A percentile compares a stretch with the other conserved stretches of the same genome.
phyloP scores from a whole-genome alignment of 2,329 filamentous ascomycete species.

The Dactylellina haptotyla region DNA sequence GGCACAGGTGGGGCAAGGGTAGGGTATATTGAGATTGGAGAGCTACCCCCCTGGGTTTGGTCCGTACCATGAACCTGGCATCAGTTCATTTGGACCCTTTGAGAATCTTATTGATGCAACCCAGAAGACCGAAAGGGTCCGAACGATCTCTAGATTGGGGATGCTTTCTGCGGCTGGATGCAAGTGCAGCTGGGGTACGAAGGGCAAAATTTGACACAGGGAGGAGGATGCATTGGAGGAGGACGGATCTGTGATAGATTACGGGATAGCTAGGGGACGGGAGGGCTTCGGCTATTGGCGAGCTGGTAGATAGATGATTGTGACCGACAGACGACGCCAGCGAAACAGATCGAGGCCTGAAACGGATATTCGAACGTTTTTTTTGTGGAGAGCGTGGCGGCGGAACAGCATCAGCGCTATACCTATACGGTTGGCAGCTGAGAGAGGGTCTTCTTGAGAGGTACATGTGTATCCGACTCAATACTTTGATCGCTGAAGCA shows the following conservation, averaged over 20 bases:
- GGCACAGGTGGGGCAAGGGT: background rate
- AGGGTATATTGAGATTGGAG: slow-evolving; percentile 7
- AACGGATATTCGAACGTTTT: too few species aligned
- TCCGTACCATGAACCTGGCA: slow-evolving; percentile 3
- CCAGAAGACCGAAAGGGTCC: too few species aligned
- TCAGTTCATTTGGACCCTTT: background rate
- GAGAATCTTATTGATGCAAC: too few species aligned
- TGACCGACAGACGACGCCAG: too few species aligned
- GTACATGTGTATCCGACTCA: too few species aligned
- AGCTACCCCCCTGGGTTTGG: slow-evolving; percentile 7
- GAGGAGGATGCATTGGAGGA: too few species aligned
- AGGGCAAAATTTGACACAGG: background rate
- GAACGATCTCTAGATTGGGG: background rate
- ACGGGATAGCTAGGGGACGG: background rate
- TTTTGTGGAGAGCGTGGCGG: too few species aligned
- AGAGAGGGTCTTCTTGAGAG: too few species aligned
- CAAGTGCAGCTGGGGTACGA: background rate
- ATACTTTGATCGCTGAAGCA: background rate
- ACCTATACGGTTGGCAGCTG: too few species aligned
- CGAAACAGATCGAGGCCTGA: too few species aligned
- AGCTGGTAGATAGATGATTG: background rate
- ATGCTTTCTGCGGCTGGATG: background rate
- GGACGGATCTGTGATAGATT: too few species aligned
- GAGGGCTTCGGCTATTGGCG: background rate
- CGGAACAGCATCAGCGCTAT: too few species aligned